A percentile compares a stretch with the other conserved stretches of the same genome.
Evolutionary conservation across 805 yeast species (phyloP).

Genomic region (Yamadazyma scolyti): DNA sequence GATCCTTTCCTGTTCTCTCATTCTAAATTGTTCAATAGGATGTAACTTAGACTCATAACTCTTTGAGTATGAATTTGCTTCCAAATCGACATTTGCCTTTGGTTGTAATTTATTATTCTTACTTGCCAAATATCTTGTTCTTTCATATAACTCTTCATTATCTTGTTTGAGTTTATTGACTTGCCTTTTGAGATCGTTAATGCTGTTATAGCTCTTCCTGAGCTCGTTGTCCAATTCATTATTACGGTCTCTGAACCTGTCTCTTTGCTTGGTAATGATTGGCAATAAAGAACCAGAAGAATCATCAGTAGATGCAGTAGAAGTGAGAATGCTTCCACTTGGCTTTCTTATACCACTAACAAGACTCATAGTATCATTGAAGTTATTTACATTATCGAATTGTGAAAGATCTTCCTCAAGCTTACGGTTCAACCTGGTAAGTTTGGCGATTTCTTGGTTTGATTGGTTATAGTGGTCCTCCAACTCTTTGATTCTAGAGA

Average conservation of each 20-base stretch:
- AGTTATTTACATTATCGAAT: slow-evolving; percentile 48
- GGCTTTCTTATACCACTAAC: slow-evolving; percentile 48
- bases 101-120: slow-evolving; percentile 18
- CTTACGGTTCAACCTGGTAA: slow-evolving; percentile 49
- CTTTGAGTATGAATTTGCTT: slow-evolving; percentile 53
- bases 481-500: slow-evolving; percentile 36
- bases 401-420: slow-evolving; percentile 72
- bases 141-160: slow-evolving; percentile 75
- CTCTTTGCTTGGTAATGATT: slow-evolving; percentile 91
- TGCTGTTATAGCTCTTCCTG: slow-evolving; percentile 50
- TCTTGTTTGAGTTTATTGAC: slow-evolving; percentile 63
- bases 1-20: slow-evolving; percentile 72
- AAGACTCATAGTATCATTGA: slow-evolving; percentile 59
- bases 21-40: slow-evolving; percentile 79
- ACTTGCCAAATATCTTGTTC: slow-evolving; percentile 63
- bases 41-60: slow-evolving; percentile 75
- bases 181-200: slow-evolving; percentile 63
- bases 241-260: slow-evolving; percentile 80
- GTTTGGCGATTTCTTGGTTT: slow-evolving; percentile 34
- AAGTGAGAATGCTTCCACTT: slow-evolving; percentile 1
- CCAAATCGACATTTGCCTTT: slow-evolving; percentile 44
- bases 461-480: slow-evolving; percentile 31
- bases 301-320: slow-evolving; percentile 12
- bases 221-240: slow-evolving; percentile 81
- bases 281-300: slow-evolving; percentile 61